Conservation (phyloP, 805 yeast genomes). For the Candida yuanshanica region DNA sequence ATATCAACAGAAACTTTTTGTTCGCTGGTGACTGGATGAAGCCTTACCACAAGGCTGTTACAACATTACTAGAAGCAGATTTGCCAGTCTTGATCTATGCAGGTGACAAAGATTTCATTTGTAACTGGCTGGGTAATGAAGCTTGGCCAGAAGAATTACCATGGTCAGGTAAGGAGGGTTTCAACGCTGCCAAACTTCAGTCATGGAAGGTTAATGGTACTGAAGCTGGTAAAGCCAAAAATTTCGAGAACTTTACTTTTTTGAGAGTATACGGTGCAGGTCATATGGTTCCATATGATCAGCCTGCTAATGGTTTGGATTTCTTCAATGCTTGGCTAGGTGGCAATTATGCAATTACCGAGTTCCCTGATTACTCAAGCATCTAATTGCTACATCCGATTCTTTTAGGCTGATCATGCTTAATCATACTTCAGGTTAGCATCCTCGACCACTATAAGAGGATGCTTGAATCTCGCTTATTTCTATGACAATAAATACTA, state of each 20-base stretch:
- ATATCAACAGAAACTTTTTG: slow-evolving; percentile 72
- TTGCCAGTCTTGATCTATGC: slow-evolving; percentile 87
- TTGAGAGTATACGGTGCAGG: slow-evolving; percentile 86
- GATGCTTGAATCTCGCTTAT: too few relatives aligned
- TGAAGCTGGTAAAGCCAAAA: slow-evolving; percentile 64
- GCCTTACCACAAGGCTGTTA: slow-evolving; percentile 76
- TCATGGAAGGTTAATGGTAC: slow-evolving; percentile 45
- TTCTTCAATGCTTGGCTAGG: slow-evolving; percentile 83
- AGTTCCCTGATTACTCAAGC: not conserved
- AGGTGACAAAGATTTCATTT: slow-evolving; percentile 93
- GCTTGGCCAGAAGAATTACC: slow-evolving; percentile 78
- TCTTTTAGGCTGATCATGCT: not conserved
- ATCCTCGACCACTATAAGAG: too few relatives aligned
- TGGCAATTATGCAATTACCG: slow-evolving; percentile 46
- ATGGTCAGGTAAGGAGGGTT: slow-evolving; percentile 55
- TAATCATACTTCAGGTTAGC: not conserved
- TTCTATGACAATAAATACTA: too few relatives aligned
- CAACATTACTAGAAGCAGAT: slow-evolving; percentile 61
- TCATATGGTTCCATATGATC: slow-evolving; percentile 93
- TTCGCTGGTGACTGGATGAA: slow-evolving; percentile 90
- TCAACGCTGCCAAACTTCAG: slow-evolving; percentile 38
- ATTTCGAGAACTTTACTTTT: slow-evolving; percentile 67
- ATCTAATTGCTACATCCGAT: not conserved
- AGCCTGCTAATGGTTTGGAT: slow-evolving; percentile 69
- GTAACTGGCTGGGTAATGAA: slow-evolving; percentile 94